phyloP scores from a whole-genome alignment of 2,329 filamentous ascomycete species.

The Colletotrichum shisoi region DNA sequence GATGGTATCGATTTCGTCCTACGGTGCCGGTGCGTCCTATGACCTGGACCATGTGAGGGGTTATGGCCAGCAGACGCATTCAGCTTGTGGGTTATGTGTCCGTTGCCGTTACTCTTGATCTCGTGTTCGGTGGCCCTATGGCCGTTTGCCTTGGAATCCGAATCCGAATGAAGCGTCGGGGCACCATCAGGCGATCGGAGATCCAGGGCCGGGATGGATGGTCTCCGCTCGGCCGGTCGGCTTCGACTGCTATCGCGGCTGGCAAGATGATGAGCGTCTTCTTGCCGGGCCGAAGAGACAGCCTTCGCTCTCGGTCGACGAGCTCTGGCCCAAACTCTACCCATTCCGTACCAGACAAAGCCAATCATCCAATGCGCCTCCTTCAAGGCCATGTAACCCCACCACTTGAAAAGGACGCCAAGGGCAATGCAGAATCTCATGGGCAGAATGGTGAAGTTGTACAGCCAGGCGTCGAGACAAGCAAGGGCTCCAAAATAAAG shows the following conservation, averaged over 20 bases:
- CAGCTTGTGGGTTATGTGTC: conserved; percentile 31
- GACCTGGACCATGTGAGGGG: conserved; percentile 38
- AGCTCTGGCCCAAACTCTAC: conserved; percentile 73
- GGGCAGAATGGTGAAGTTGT: conserved; percentile 94
- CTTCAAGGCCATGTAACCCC: conserved; percentile 73
- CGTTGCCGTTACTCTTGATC: conserved; percentile 26
- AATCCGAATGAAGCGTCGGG: conserved; percentile 10
- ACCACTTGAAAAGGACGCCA: conserved; percentile 79
- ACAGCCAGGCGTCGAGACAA: conserved; percentile 94
- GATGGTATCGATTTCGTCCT: conserved; percentile 87
- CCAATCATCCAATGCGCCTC: conserved; percentile 75
- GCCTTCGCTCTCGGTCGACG: conserved; percentile 45
- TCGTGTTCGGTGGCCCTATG: conserved; percentile 44
- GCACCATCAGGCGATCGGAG: neutral
- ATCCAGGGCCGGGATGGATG: conserved; percentile 7
- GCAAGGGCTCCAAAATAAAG: conserved; percentile 88
- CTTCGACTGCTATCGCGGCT: conserved; percentile 34
- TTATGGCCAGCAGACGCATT: conserved; percentile 29
- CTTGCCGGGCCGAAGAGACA: conserved; percentile 12
- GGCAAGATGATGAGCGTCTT: conserved; percentile 13
- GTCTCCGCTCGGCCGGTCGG: conserved; percentile 10
- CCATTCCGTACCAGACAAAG: conserved; percentile 82
- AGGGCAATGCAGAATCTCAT: conserved; percentile 85
- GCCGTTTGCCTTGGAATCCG: conserved; percentile 21
- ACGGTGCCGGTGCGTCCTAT: conserved; percentile 64